Base-by-base conservation (phyloP, 805 yeast genomes). In the Sugiyamaella mastotermitis region DNA sequence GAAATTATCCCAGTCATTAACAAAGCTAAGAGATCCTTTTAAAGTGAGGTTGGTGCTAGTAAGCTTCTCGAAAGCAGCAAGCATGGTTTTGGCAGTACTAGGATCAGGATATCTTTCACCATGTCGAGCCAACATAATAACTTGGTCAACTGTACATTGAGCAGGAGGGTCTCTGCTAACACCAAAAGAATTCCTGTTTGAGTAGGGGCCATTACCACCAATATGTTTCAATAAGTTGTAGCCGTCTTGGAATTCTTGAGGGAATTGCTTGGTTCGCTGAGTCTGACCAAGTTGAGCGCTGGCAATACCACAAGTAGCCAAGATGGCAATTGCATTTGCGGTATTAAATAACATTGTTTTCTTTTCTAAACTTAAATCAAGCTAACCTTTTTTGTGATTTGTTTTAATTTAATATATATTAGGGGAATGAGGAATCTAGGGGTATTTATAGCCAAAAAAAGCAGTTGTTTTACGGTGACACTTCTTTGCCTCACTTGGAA, bases 131-230 rank as follows among this genome's bases (percentile, higher is more conserved):
- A 70, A 48, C 47, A 70, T 52, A 46, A 71, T 71, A 6, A 74
- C 80, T 52, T 76, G 81, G 43, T 73, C 75, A 32, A 75, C 63
- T 0, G 56, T 48, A 53, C 80, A 74, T 24, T 65, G 66, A 1
- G 49, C 55, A 11, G 83, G 83, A 1, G 71, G 57, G 15, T 71
- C 74, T 29, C 73, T 62, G 32, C 66, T 61, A 32, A 77, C 69
- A 11, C 83, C 82, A 42, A 50, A 66, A 0, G 80, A 78, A 4
- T 65, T 61, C 37, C 69, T 62, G 42, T 67, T 70, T 9, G 67
- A 51, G 51, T 66, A 76, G 7, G 82, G 82, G 1, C 73, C 78
- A 23, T 66, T 49, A n/a, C 77, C 77, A 10, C 72, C 76, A 37
- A 70, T 57, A 49, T 62, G 68, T 32, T 66, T 61, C 38, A 71